A percentile compares a stretch with the other conserved stretches of the same genome.
phyloP scores from a whole-genome alignment of 257 asterid species.

The Plectranthus barbatus region DNA sequence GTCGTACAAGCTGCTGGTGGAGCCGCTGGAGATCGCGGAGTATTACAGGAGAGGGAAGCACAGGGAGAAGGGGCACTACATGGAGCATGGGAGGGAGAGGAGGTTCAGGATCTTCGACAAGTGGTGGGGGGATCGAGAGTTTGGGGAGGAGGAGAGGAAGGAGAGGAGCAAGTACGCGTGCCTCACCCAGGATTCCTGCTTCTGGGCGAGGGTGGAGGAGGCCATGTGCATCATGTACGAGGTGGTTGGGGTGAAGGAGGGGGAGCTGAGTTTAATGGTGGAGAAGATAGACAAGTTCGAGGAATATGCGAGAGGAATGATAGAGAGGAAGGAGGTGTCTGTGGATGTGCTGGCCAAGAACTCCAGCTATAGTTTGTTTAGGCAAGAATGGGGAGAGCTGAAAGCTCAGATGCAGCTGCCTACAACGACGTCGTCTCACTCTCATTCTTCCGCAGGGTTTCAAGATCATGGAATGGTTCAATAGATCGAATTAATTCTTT shows the following conservation, averaged over 20 bases:
- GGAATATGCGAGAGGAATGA: constrained; percentile 44
- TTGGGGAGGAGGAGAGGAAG: constrained; percentile 30
- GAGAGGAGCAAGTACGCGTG: constrained; percentile 60
- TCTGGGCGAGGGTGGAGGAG: constrained; percentile 86
- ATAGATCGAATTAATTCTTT: background rate
- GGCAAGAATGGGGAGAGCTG: constrained; percentile 47
- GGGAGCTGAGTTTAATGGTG: constrained; percentile 13
- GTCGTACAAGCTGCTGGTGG: constrained; percentile 67
- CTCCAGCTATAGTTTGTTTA: constrained; percentile 69
- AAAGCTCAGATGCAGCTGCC: constrained; percentile 38
- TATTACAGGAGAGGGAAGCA: constrained; percentile 58
- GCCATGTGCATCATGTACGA: constrained; percentile 35
- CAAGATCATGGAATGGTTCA: constrained; percentile 27
- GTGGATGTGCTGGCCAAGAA: constrained; percentile 61
- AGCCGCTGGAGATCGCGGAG: constrained; percentile 87
- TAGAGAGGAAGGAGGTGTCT: constrained; percentile 68
- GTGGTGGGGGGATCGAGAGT: constrained; percentile 64
- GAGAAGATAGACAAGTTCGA: constrained; percentile 50
- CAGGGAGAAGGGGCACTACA: constrained; percentile 58
- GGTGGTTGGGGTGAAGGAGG: constrained; percentile 33
- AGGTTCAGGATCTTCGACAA: constrained; percentile 68
- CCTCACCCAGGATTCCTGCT: constrained; percentile 77
- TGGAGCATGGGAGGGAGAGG: constrained; percentile 62
- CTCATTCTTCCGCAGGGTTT: constrained; percentile 29
- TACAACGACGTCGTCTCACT: too few species aligned